Conservation (phyloP, 257 asterid species). For the Petunia axillaris region DNA sequence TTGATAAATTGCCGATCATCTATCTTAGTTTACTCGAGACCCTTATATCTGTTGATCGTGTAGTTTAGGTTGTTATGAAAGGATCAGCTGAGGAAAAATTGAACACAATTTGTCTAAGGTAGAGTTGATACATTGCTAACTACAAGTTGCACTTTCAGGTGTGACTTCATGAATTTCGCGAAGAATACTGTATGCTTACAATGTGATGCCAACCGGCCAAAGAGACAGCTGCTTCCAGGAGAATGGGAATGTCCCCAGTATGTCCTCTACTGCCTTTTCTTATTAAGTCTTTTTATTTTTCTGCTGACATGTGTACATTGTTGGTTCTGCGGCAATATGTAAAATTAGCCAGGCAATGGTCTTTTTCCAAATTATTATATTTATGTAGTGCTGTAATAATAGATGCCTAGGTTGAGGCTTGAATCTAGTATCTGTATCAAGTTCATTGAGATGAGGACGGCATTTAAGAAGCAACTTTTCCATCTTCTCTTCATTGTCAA, state of each 20-base stretch:
- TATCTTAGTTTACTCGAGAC: neutral
- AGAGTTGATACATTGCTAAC: constrained; percentile 4
- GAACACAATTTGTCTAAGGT: neutral
- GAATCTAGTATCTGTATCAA: constrained; percentile 7
- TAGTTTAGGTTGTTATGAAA: constrained; percentile 8
- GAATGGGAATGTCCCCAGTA: constrained; percentile 99
- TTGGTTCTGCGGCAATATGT: constrained; percentile 13
- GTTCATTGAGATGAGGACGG: neutral
- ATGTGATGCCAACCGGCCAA: constrained; percentile 97
- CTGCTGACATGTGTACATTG: neutral
- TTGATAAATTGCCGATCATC: neutral
- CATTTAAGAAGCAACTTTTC: constrained; percentile 12
- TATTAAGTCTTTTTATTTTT: neutral
- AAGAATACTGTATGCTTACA: constrained; percentile 89
- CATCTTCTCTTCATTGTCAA: constrained; percentile 7
- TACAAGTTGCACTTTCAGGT: constrained; percentile 54
- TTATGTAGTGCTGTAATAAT: neutral
- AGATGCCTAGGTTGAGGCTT: constrained; percentile 1
- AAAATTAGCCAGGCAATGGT: neutral
- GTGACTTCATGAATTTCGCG: constrained; percentile 95
- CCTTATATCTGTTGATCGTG: constrained; percentile 8
- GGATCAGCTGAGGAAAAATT: neutral
- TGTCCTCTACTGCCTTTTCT: constrained; percentile 25
- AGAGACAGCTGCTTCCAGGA: constrained; percentile 97
- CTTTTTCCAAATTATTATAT: neutral